Base-by-base conservation (phyloP, 1,284 basidiomycete genomes). In the Termitomyces sp. region DNA sequence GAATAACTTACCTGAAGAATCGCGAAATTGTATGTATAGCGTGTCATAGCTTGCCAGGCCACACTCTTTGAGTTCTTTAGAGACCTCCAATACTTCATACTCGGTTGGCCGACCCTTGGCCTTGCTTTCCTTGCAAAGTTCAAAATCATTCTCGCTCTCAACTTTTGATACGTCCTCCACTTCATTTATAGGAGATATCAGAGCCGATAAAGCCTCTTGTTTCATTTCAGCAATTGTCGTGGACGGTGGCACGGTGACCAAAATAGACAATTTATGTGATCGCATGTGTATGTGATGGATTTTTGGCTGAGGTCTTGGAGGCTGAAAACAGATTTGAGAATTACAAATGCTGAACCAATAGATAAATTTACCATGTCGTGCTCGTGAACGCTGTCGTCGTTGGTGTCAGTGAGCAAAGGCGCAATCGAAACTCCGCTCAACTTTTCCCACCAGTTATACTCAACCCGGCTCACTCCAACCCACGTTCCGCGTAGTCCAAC, bases 191-290 rank as follows among this genome's bases (percentile, higher is more conserved):
- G 76, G 68, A 1, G 82, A 76, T 12, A 70, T 68, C 15, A 90
- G 72, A 10, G 87, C 88, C 2, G 78, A 78, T 1, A 88, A 65
- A 0, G 77, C 80, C 45, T 88, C 84, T 31, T 72, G 68, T 67
- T 90, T 90, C 44, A 90, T 63, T 17, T 73, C 70, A 15, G 69
- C 73, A 63, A 91, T 73, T 5, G 79, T 81, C 10, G 75, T 76
- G 17, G 74, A 75, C 26, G 79, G 81, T 41, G 75, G 70, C 9
- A 77, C 73, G 3, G 83, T 80, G 55, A 86, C 68, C 61, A 86
- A 75, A 60, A 88, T 72, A 5, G 83, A 83, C 50, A 86, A 70
- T 61, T 80, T 87, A 70, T 89, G 85, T 0, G 86, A 85, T 62
- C 86, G 88, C 58, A 90, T 66, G 26, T 81, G 73, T 17, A 90